A percentile compares a stretch with the other conserved stretches of the same genome.
These are phyloP conservation scores for Xanthoceras sorbifolium DNA, from an alignment of 345 rosid genomes.

Conservation along the genomic window DNA sequence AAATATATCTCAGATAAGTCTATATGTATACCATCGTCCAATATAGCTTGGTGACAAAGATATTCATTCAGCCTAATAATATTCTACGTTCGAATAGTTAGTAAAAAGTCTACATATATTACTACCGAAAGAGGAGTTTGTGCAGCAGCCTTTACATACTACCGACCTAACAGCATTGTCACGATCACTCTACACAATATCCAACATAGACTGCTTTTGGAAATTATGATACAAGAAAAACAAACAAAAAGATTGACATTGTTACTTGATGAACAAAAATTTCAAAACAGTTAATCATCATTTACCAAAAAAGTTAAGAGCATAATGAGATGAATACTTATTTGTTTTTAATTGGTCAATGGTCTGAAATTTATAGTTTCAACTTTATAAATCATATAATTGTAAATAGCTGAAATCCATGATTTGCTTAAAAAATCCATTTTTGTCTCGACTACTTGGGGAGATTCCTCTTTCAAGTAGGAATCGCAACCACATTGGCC, in stretches of 20 bases:
- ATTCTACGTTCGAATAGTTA: no score
- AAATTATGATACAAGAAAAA: neutral
- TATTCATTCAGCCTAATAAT: no score
- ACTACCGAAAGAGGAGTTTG: no score
- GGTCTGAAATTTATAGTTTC: neutral
- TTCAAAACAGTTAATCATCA: constrained; percentile 4
- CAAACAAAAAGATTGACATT: neutral
- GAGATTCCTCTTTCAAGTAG: neutral
- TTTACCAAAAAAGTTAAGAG: neutral
- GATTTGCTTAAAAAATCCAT: neutral
- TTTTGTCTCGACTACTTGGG: neutral
- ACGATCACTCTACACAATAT: no score
- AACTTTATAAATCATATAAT: neutral
- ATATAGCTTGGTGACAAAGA: no score
- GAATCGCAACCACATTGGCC: neutral
- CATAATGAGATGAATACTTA: neutral
- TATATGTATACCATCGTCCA: no score
- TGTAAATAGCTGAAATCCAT: neutral
- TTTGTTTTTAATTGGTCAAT: neutral
- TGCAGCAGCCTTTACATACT: no score
- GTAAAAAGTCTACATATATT: no score
- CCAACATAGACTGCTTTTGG: neutral
- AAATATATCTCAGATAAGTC: no score
- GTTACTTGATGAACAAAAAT: neutral
- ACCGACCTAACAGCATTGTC: no score